phyloP scores from a whole-genome alignment of 73 alveolate species.

The Durusdinium trenchii region DNA sequence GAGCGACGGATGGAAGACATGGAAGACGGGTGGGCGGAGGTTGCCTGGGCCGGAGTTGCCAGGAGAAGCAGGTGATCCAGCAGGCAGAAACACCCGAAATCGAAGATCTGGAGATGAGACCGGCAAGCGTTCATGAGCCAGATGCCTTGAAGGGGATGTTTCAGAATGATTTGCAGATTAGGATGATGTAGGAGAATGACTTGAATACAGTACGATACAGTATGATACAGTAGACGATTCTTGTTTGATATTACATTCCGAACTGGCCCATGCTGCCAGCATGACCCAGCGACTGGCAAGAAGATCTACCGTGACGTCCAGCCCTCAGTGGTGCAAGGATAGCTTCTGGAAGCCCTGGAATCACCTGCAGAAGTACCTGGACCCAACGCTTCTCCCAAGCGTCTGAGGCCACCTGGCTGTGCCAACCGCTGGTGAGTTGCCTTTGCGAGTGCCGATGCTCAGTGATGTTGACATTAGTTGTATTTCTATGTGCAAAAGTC shows the following conservation, averaged over 20 bases:
- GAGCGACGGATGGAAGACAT: too few relatives aligned
- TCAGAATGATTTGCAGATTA: too few relatives aligned
- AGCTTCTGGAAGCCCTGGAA: neutral
- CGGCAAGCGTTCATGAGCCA: too few relatives aligned
- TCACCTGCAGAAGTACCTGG: neutral
- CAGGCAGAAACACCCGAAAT: neutral
- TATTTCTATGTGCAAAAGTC: neutral
- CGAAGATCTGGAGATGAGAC: too few relatives aligned
- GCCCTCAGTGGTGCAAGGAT: too few relatives aligned
- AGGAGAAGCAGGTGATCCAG: constrained; percentile 7
- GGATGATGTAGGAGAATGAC: too few relatives aligned
- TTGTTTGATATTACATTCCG: neutral
- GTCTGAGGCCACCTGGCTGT: constrained; percentile 82
- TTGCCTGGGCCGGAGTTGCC: too few relatives aligned
- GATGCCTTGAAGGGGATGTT: too few relatives aligned
- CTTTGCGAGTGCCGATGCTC: constrained; percentile 11
- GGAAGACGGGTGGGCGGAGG: too few relatives aligned
- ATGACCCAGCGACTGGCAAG: constrained; percentile 79
- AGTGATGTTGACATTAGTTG: neutral
- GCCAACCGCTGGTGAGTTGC: constrained; percentile 81
- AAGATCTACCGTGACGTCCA: constrained; percentile 74
- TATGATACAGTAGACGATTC: too few relatives aligned
- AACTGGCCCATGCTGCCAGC: neutral
- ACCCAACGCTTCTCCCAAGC: neutral
- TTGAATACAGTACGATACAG: too few relatives aligned